Percentiles rank a stretch among this genome's conserved stretches.
Evolutionary conservation across 2,329 filamentous ascomycete genomes (phyloP).

Genomic region (Sarocladium brachiariae): DNA sequence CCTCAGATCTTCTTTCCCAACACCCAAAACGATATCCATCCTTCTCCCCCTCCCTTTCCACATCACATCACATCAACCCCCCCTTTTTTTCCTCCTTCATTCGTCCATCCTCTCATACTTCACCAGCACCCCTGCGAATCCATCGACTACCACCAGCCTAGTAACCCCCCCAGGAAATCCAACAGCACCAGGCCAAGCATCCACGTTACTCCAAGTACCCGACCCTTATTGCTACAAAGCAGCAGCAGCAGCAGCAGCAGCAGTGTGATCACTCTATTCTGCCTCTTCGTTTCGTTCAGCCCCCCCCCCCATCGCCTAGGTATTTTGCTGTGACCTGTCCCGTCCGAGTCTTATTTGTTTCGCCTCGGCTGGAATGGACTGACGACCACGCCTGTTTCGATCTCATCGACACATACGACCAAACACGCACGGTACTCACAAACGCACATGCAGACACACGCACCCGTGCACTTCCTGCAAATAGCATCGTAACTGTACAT

Average conservation of each 20-base stretch:
- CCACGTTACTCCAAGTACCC: background rate
- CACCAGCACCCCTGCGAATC: no score
- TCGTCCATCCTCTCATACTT: background rate
- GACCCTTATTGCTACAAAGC: background rate
- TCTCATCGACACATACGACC: background rate
- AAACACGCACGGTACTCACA: background rate
- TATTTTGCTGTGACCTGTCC: no score
- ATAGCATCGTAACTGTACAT: background rate
- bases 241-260: background rate
- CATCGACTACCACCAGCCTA: no score
- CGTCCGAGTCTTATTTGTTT: background rate
- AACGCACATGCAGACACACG: no score
- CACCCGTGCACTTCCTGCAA: background rate
- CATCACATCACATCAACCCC: background rate
- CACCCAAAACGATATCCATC: background rate
- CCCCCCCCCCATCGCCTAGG: no score
- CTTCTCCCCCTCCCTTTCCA: background rate
- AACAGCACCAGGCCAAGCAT: background rate
- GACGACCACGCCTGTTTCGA: conserved; percentile 1
- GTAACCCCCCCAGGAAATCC: background rate
- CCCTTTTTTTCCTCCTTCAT: background rate
- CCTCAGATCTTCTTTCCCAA: background rate
- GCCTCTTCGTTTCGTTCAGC: background rate
- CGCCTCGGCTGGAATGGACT: conserved; percentile 8
- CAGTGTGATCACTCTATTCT: background rate